phyloP scores from a whole-genome alignment of 352 stramenopile genomes.

The Phytophthora hybrid region DNA sequence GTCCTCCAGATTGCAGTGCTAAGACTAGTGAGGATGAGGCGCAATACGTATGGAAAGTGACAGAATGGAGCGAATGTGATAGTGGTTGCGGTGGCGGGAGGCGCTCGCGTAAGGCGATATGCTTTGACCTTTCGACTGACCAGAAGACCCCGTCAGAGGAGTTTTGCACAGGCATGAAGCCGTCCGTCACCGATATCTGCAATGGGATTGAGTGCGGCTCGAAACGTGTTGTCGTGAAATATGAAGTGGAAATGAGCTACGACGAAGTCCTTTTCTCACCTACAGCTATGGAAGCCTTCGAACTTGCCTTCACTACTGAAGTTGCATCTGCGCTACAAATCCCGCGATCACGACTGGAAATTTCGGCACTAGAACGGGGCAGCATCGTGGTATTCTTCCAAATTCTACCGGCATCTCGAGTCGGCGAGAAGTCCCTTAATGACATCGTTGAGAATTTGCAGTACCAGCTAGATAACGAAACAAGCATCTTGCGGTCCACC shows the following conservation, averaged over 20 bases:
- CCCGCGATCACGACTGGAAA: conserved; percentile 58
- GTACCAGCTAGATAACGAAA: conserved; percentile 56
- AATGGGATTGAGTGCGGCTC: conserved; percentile 82
- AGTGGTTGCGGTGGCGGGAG: conserved; percentile 74
- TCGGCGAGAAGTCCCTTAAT: conserved; percentile 69
- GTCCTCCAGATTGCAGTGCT: conserved; percentile 71
- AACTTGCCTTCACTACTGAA: conserved; percentile 72
- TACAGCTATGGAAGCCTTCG: conserved; percentile 61
- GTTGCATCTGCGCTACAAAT: conserved; percentile 70
- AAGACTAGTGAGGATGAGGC: conserved; percentile 42
- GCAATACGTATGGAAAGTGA: conserved; percentile 61
- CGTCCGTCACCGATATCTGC: conserved; percentile 69
- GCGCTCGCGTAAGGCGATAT: conserved; percentile 52
- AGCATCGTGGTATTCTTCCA: conserved; percentile 77
- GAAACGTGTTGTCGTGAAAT: conserved; percentile 70
- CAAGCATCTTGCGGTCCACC: conserved; percentile 67
- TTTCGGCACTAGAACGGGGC: conserved; percentile 60
- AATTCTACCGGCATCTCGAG: conserved; percentile 65
- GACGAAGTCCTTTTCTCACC: conserved; percentile 77
- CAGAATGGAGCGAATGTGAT: conserved; percentile 61
- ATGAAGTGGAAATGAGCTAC: conserved; percentile 80
- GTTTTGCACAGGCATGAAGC: conserved; percentile 50
- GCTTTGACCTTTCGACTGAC: conserved; percentile 44
- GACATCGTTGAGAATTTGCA: conserved; percentile 74
- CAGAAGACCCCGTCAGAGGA: conserved; percentile 34